These are phyloP conservation scores for Hypoxylon sp. DNA, from an alignment of 2,329 filamentous ascomycete genomes.

Conservation along the genomic window DNA sequence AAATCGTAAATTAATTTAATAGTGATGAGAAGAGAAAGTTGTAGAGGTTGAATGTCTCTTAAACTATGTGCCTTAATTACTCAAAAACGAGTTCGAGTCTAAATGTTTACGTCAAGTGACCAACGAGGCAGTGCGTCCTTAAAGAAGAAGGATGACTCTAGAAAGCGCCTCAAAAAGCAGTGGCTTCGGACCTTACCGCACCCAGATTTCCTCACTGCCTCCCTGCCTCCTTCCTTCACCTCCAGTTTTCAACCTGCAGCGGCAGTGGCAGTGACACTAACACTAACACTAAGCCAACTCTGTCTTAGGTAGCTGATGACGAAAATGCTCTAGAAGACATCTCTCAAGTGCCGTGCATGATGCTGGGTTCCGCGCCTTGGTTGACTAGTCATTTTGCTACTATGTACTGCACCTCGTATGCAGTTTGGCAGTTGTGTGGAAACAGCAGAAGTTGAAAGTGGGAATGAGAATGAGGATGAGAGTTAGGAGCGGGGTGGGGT, in stretches of 20 bases:
- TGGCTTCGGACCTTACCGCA: constrained; percentile 36
- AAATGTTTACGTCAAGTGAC: constrained; percentile 37
- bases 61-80: no score
- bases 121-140: constrained; percentile 32
- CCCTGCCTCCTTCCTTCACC: neutral
- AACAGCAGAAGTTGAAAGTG: no score
- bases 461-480: no score
- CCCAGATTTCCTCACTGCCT: constrained; percentile 6
- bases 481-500: constrained; percentile 5
- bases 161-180: constrained; percentile 22
- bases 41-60: no score
- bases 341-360: constrained; percentile 17
- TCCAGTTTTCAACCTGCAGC: neutral
- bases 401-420: constrained; percentile 28
- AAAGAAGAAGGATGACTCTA: constrained; percentile 26
- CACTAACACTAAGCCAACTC: constrained; percentile 25
- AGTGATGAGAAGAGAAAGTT: constrained; percentile 6
- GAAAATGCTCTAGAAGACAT: constrained; percentile 21
- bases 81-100: no score
- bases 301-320: constrained; percentile 25
- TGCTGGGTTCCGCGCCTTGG: constrained; percentile 6
- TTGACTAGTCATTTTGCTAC: no score
- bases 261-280: no score
- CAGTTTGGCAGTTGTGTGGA: constrained; percentile 7
- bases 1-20: constrained; percentile 12